Percentiles rank a stretch among this genome's conserved stretches.
phyloP scores from a whole-genome alignment of 2,329 filamentous ascomycete species.

The Aspergillus sp. region DNA sequence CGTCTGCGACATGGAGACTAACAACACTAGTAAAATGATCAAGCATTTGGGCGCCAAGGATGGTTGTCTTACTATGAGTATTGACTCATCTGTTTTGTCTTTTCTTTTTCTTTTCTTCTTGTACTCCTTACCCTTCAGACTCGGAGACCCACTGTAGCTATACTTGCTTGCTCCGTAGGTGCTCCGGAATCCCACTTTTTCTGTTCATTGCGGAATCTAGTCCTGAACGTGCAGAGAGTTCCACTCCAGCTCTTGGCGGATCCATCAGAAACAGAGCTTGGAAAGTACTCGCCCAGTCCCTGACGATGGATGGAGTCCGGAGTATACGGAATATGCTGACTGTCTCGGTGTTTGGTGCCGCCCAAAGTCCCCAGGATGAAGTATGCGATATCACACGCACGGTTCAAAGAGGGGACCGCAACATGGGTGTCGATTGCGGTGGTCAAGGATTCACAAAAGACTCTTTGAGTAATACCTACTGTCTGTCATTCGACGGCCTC shows the following conservation, averaged over 20 bases:
- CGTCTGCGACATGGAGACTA: background rate
- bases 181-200: background rate
- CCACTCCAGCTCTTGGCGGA: conserved; percentile 1
- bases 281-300: background rate
- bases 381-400: background rate
- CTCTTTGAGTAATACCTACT: background rate
- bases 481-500: background rate
- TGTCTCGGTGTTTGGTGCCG: background rate
- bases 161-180: background rate
- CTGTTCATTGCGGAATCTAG: background rate
- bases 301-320: too few relatives aligned
- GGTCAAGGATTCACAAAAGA: background rate
- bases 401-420: background rate
- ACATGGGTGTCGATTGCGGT: background rate
- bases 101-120: background rate
- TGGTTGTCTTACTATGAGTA: background rate
- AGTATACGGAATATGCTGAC: background rate
- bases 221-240: background rate
- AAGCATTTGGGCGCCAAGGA: conserved; percentile 15
- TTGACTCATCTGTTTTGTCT: background rate
- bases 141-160: too few relatives aligned
- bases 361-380: background rate
- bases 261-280: background rate
- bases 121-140: too few relatives aligned
- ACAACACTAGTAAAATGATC: conserved; percentile 4